A percentile compares a stretch with the other conserved stretches of the same genome.
Evolutionary conservation across 2,329 filamentous ascomycete genomes (phyloP).

Genomic region (Hypoxylon sp.): DNA sequence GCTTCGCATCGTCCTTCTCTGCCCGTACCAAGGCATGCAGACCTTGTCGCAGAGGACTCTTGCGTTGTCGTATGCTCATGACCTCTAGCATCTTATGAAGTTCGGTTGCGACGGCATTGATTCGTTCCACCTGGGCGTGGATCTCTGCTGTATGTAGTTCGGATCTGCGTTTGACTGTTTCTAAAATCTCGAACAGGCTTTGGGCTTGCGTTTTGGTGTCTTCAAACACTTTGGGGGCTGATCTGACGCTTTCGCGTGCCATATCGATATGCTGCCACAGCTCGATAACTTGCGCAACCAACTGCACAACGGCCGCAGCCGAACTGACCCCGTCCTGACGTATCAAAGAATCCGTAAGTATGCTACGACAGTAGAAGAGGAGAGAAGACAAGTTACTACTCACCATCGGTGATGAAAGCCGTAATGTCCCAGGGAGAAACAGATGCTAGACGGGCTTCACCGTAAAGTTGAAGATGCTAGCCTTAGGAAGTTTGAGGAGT

Average conservation of each 20-base stretch:
- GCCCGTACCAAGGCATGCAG: slow-evolving; percentile 8
- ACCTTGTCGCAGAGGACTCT: slow-evolving; percentile 7
- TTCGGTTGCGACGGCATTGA: slow-evolving; percentile 10
- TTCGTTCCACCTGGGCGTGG: slow-evolving; percentile 5
- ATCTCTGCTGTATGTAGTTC: slow-evolving; percentile 11
- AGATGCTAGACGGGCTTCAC: not conserved
- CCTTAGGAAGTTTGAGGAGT: not conserved
- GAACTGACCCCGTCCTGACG: slow-evolving; percentile 11
- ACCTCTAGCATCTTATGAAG: slow-evolving; percentile 9
- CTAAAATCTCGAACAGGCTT: slow-evolving; percentile 11
- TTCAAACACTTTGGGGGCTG: slow-evolving; percentile 15
- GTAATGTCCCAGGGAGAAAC: not conserved
- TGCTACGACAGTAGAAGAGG: not conserved
- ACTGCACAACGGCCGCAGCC: slow-evolving; percentile 5
- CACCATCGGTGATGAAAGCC: slow-evolving; percentile 6
- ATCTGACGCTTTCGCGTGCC: slow-evolving; percentile 13
- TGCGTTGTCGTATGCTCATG: slow-evolving; percentile 13
- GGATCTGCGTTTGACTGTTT: slow-evolving; percentile 10
- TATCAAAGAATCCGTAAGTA: not conserved
- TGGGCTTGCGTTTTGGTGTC: slow-evolving; percentile 9
- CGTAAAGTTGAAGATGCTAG: not conserved
- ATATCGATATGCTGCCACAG: slow-evolving; percentile 16
- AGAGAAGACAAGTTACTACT: slow-evolving; percentile 4
- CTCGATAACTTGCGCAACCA: slow-evolving; percentile 11
- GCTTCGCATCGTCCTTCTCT: slow-evolving; percentile 16